Conservation (phyloP, 2,329 filamentous ascomycete genomes). For the Ophiostoma piceae region DNA sequence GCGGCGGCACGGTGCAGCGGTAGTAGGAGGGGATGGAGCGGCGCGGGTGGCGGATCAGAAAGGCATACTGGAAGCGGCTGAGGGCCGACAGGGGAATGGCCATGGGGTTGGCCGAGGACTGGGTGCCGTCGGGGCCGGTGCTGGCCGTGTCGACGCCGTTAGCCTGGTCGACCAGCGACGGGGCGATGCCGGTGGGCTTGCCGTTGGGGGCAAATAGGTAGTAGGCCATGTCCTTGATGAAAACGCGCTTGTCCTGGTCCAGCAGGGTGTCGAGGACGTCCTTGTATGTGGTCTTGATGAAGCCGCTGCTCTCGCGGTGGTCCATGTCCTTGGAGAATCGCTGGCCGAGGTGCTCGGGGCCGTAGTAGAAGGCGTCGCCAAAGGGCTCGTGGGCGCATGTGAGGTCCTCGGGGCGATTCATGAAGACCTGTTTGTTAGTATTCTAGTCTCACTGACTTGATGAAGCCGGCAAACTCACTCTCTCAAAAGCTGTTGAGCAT, state of each 20-base stretch:
- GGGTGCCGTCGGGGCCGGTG: conserved; percentile 43
- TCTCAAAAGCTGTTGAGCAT: conserved; percentile 94
- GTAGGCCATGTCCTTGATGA: conserved; percentile 97
- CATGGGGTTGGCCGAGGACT: conserved; percentile 63
- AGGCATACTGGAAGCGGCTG: conserved; percentile 84
- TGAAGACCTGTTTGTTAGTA: conserved; percentile 66
- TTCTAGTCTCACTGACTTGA: not conserved
- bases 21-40: conserved; percentile 89
- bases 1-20: conserved; percentile 85
- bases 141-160: conserved; percentile 30
- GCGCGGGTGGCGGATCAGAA: conserved; percentile 93
- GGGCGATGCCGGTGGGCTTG: conserved; percentile 64
- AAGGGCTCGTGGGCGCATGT: conserved; percentile 92
- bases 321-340: conserved; percentile 68
- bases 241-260: conserved; percentile 65
- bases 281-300: conserved; percentile 64
- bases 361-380: conserved; percentile 93
- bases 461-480: conserved; percentile 48
- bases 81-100: conserved; percentile 71
- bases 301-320: conserved; percentile 57
- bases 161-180: conserved; percentile 58
- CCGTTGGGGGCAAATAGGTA: conserved; percentile 76
- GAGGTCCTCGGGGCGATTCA: conserved; percentile 80
- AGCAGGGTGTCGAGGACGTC: conserved; percentile 74
- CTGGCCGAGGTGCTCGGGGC: conserved; percentile 76